A percentile compares a stretch with the other conserved stretches of the same genome.
phyloP scores from a whole-genome alignment of 1,284 basidiomycete genomes.

The Fomitopsis schrenkii region DNA sequence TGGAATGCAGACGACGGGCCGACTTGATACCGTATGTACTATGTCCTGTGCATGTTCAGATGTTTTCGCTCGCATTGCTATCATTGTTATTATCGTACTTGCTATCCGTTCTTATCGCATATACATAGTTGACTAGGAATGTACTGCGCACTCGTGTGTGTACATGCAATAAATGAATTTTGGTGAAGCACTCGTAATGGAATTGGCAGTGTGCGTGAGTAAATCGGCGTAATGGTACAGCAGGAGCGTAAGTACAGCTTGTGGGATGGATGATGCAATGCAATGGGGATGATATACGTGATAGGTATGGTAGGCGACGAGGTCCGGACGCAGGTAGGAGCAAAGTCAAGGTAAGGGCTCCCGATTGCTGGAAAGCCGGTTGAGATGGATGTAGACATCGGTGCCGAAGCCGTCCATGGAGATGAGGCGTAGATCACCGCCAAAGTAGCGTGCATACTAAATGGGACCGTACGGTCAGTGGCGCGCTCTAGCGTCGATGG shows the following conservation, averaged over 20 bases:
- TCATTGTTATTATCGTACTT: neutral
- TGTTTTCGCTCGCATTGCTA: neutral
- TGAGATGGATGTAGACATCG: conserved; percentile 89
- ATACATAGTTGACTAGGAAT: neutral
- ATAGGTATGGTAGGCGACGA: neutral
- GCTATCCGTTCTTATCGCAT: neutral
- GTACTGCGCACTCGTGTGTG: neutral
- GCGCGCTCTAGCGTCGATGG: neutral
- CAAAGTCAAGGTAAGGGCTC: conserved; percentile 60
- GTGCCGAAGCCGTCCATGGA: conserved; percentile 98
- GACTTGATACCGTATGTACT: neutral
- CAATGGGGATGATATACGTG: neutral
- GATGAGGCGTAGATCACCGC: conserved; percentile 93
- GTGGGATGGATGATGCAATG: neutral
- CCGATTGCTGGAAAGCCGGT: conserved; percentile 77
- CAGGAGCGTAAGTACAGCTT: neutral
- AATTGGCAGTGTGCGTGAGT: neutral
- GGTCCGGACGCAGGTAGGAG: neutral
- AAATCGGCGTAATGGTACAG: neutral
- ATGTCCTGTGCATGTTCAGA: neutral
- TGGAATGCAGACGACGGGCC: conserved; percentile 1
- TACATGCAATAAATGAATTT: neutral
- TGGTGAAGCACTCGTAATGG: neutral
- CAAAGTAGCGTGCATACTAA: conserved; percentile 94
- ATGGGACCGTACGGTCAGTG: conserved; percentile 6